Evolutionary conservation across 2,329 filamentous ascomycete genomes (phyloP).

Genomic region (Curvularia lunata): DNA sequence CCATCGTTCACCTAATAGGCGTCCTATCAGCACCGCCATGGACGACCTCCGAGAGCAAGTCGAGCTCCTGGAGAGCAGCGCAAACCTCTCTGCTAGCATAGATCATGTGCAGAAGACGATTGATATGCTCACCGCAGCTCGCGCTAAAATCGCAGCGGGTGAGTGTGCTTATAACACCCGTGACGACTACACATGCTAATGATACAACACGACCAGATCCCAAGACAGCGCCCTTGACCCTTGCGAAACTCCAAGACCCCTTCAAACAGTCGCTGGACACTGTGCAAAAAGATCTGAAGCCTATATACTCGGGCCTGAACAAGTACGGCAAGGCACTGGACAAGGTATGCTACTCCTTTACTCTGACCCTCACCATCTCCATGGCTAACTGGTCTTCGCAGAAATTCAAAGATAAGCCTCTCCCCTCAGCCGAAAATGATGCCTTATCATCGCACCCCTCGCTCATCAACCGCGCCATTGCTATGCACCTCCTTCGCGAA

Average conservation of each 20-base stretch:
- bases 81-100: conserved; percentile 73
- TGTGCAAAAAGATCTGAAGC: conserved; percentile 81
- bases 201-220: conserved; percentile 59
- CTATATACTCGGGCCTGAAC: conserved; percentile 80
- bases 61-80: conserved; percentile 71
- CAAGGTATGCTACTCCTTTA: conserved; percentile 61
- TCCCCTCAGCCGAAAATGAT: conserved; percentile 80
- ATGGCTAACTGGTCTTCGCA: conserved; percentile 37
- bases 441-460: conserved; percentile 75
- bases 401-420: conserved; percentile 67
- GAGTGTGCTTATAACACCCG: not conserved
- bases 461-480: conserved; percentile 90
- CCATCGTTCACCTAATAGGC: not conserved
- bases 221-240: conserved; percentile 71
- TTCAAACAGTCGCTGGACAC: conserved; percentile 81
- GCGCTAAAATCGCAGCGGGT: conserved; percentile 74
- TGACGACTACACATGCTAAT: conserved; percentile 20
- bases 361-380: not conserved
- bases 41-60: conserved; percentile 76
- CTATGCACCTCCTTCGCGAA: conserved; percentile 94
- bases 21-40: conserved; percentile 52
- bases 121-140: conserved; percentile 73
- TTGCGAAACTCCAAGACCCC: conserved; percentile 85
- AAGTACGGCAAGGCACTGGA: conserved; percentile 86
- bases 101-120: conserved; percentile 84